Evolutionary conservation across 2,329 filamentous ascomycete genomes (phyloP).

Genomic region (Penicillium sp.): DNA sequence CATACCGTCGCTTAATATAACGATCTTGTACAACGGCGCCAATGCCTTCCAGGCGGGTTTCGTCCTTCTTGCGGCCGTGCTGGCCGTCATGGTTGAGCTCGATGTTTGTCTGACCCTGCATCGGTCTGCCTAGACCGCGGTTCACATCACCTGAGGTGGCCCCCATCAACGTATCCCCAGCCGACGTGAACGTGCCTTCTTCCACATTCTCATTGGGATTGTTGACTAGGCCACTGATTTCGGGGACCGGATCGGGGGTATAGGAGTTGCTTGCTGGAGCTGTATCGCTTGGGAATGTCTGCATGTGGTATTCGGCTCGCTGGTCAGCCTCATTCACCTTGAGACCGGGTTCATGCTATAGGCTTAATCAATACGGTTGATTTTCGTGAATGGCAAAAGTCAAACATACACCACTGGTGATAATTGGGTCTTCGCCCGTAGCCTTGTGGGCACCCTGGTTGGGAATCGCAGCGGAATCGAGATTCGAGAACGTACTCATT

Average conservation of each 20-base stretch:
- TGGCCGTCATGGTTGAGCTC: conserved; percentile 50
- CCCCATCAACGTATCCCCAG: conserved; percentile 49
- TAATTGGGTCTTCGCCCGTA: conserved; percentile 52
- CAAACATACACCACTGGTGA: conserved; percentile 53
- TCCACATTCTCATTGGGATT: conserved; percentile 39
- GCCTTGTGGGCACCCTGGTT: conserved; percentile 57
- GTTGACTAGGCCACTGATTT: conserved; percentile 35
- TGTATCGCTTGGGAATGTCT: conserved; percentile 61
- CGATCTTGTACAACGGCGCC: conserved; percentile 30
- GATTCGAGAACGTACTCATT: conserved; percentile 41
- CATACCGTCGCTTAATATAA: conserved; percentile 22
- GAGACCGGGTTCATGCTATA: conserved; percentile 62
- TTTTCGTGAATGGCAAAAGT: not conserved
- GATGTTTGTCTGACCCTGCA: conserved; percentile 47
- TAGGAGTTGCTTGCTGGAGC: conserved; percentile 56
- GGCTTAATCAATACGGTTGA: conserved; percentile 14
- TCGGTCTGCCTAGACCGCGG: conserved; percentile 53
- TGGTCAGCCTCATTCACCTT: conserved; percentile 55
- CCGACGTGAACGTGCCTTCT: conserved; percentile 42
- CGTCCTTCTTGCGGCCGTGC: conserved; percentile 41
- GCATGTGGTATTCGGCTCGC: conserved; percentile 62
- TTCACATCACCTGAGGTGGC: conserved; percentile 55
- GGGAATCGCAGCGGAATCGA: conserved; percentile 50
- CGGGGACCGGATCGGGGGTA: conserved; percentile 38
- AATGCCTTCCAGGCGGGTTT: conserved; percentile 45